Conservation (phyloP, 176 grass and related monocot genomes). For the Triticum timopheevii region DNA sequence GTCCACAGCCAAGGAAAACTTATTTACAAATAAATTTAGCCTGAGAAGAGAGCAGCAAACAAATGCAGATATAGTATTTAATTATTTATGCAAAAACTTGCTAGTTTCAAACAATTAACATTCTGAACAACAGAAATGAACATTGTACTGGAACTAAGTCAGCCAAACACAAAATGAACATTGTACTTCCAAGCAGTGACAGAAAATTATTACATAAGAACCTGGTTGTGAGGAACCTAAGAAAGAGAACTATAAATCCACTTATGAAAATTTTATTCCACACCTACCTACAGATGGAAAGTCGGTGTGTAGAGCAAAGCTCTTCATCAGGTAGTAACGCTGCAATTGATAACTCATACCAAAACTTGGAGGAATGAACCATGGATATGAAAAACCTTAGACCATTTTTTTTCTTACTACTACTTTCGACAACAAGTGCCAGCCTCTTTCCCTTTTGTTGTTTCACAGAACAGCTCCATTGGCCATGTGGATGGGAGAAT, state of each 20-base stretch:
- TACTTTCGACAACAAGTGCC: not conserved
- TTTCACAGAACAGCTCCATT: not conserved
- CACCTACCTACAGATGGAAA: not conserved
- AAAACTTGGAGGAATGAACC: not conserved
- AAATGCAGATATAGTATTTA: not conserved
- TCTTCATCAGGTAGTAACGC: not conserved
- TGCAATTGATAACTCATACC: not conserved
- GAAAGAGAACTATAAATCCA: not conserved
- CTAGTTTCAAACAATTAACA: not conserved
- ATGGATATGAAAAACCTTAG: not conserved
- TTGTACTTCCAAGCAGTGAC: not conserved
- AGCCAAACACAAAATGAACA: not conserved
- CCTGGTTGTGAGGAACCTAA: not conserved
- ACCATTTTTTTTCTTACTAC: not conserved
- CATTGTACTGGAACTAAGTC: not conserved
- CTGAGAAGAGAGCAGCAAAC: not conserved
- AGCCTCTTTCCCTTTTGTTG: not conserved
- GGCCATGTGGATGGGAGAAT: not conserved
- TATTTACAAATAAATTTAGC: not conserved
- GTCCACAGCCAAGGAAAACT: not conserved
- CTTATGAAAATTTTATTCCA: not conserved
- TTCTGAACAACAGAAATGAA: not conserved
- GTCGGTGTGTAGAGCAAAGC: not conserved
- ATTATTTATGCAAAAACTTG: too few relatives aligned
- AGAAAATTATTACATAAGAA: not conserved